A percentile compares a stretch with the other conserved stretches of the same genome.
Evolutionary conservation across 345 rosid species (phyloP).

Genomic region (Moringa oleifera): DNA sequence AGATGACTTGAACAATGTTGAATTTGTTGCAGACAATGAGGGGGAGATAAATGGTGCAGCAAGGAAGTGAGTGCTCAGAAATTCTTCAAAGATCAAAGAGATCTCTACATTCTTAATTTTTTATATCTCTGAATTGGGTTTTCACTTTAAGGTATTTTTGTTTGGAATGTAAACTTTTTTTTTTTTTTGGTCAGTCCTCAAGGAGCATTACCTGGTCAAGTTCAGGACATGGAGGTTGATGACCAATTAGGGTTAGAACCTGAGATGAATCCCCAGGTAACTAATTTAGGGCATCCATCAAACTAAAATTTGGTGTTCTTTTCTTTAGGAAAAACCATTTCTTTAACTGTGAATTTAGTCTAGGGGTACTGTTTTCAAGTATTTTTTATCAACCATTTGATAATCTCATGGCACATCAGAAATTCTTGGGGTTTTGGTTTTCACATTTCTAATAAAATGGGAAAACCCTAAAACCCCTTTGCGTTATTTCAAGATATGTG

Average conservation of each 20-base stretch:
- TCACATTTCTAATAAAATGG: not conserved
- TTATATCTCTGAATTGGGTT: too few species aligned
- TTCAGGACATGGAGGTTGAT: constrained; percentile 4
- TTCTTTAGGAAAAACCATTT: too few species aligned
- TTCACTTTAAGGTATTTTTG: too few species aligned
- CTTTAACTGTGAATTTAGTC: too few species aligned
- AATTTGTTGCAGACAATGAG: not conserved
- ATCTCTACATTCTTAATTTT: too few species aligned
- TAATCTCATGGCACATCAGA: not conserved
- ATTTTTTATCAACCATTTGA: not conserved
- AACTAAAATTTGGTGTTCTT: too few species aligned
- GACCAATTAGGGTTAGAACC: constrained; percentile 17
- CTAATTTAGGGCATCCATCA: too few species aligned
- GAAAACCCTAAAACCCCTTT: not conserved
- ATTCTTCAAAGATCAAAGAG: too few species aligned
- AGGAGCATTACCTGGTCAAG: constrained; percentile 1
- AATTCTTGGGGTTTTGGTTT: too few species aligned
- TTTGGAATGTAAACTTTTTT: not conserved
- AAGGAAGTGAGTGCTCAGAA: not conserved
- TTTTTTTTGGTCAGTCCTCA: constrained; percentile 1
- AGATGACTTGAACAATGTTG: not conserved
- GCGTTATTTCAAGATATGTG: too few species aligned
- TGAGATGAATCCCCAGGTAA: constrained; percentile 13
- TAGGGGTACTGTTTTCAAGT: too few species aligned
- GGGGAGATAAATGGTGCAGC: too few species aligned